These are phyloP conservation scores for Aureobasidium sp. DNA, from an alignment of 2,329 filamentous ascomycete species.

Conservation along the genomic window DNA sequence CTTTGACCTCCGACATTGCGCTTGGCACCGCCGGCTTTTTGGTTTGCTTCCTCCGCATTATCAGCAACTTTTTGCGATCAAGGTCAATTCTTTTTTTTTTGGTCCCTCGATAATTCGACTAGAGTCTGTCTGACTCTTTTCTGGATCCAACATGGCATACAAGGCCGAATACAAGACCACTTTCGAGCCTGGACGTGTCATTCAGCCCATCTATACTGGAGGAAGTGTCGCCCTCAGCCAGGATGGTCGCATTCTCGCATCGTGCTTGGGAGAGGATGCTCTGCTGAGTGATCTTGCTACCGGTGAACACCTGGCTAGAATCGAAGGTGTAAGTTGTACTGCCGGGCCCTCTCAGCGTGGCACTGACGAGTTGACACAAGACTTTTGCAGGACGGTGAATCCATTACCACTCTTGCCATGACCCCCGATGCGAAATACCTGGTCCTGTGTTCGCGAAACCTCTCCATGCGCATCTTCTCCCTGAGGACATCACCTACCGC, in stretches of 20 bases:
- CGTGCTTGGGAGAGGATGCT: conserved; percentile 85
- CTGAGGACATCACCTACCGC: conserved; percentile 51
- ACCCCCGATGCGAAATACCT: conserved; percentile 83
- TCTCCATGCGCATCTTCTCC: conserved; percentile 87
- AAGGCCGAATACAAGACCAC: conserved; percentile 66
- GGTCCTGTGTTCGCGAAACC: conserved; percentile 85
- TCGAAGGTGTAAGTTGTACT: conserved; percentile 66
- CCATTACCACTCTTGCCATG: conserved; percentile 69
- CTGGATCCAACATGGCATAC: conserved; percentile 36
- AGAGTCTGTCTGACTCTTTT: background rate
- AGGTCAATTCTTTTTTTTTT: background rate
- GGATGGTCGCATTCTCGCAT: conserved; percentile 73
- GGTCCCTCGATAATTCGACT: background rate
- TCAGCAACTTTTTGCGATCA: background rate
- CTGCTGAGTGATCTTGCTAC: conserved; percentile 77
- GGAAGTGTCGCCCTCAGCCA: conserved; percentile 78
- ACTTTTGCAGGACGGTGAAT: conserved; percentile 47
- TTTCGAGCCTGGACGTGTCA: conserved; percentile 72
- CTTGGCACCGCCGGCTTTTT: conserved; percentile 3
- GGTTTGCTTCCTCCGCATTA: background rate
- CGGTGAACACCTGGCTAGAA: conserved; percentile 69
- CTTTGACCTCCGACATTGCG: background rate
- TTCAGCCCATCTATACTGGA: conserved; percentile 90
- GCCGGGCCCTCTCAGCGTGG: conserved; percentile 11
- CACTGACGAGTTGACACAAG: conserved; percentile 32